phyloP scores from a whole-genome alignment of 768 basidiomycete species.

The Mycena kentingensis region DNA sequence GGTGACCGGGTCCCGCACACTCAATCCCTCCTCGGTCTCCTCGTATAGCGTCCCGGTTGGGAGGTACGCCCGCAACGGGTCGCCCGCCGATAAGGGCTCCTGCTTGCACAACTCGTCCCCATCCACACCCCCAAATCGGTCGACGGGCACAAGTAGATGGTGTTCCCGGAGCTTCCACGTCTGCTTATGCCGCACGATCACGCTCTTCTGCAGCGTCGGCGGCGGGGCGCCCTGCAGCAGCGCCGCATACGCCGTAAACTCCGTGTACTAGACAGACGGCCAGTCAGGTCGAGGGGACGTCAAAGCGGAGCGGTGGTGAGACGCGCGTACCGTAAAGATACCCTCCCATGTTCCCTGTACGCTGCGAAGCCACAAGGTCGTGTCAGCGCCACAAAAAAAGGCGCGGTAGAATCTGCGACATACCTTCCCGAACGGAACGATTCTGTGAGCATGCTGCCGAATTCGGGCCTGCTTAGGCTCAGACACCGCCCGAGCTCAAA shows the following conservation, averaged over 20 bases:
- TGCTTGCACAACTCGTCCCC: constrained; percentile 30
- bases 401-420: constrained; percentile 5
- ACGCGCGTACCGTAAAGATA: constrained; percentile 60
- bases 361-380: constrained; percentile 35
- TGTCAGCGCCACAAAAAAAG: constrained; percentile 5
- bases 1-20: constrained; percentile 47
- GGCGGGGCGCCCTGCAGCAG: constrained; percentile 73
- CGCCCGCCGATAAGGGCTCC: constrained; percentile 54
- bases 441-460: constrained; percentile 38
- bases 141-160: constrained; percentile 46
- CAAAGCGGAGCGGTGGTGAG: neutral
- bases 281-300: neutral
- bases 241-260: constrained; percentile 82
- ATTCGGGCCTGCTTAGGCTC: constrained; percentile 35
- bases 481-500: constrained; percentile 67
- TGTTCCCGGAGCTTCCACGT: constrained; percentile 88
- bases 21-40: constrained; percentile 51
- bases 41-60: constrained; percentile 52
- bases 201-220: constrained; percentile 65
- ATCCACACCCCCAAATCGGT: constrained; percentile 29
- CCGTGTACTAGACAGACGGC: constrained; percentile 58
- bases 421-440: constrained; percentile 64
- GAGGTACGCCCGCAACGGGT: constrained; percentile 64
- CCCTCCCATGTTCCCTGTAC: constrained; percentile 83
- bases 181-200: constrained; percentile 83